These are phyloP conservation scores for Didymella glomerata DNA, from an alignment of 2,329 filamentous ascomycete genomes.

Conservation along the genomic window DNA sequence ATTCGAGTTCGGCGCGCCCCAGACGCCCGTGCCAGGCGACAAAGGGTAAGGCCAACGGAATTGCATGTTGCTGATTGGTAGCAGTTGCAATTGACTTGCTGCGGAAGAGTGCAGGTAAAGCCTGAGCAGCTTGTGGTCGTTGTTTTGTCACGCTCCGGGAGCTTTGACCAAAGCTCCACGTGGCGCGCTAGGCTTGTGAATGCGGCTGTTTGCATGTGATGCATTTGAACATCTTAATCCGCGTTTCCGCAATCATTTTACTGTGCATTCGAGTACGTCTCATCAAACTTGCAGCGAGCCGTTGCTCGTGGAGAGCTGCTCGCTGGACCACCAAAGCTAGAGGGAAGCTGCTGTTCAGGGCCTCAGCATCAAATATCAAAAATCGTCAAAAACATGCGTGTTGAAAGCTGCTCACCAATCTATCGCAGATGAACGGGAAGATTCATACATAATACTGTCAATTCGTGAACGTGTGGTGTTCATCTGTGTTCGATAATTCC, in stretches of 20 bases:
- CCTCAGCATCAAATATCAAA: too few species aligned
- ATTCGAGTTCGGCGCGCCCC: constrained; percentile 43
- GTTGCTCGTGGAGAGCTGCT: too few species aligned
- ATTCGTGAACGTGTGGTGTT: too few species aligned
- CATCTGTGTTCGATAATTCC: too few species aligned
- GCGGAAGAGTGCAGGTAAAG: constrained; percentile 1
- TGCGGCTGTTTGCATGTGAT: neutral
- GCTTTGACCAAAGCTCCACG: constrained; percentile 28
- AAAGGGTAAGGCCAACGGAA: constrained; percentile 39
- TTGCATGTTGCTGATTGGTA: constrained; percentile 28
- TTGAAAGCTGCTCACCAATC: too few species aligned
- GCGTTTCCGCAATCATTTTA: neutral
- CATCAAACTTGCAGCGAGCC: too few species aligned
- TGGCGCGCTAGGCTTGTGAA: constrained; percentile 22
- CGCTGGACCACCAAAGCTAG: too few species aligned
- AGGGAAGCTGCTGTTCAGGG: neutral
- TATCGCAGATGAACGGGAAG: too few species aligned
- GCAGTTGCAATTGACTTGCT: constrained; percentile 1
- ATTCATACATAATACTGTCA: too few species aligned
- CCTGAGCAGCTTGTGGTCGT: neutral
- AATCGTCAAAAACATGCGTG: too few species aligned
- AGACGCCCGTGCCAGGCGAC: constrained; percentile 32
- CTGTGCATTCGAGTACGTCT: neutral
- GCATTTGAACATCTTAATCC: neutral
- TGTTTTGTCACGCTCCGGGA: constrained; percentile 16